These are phyloP conservation scores for Wallemia ichthyophaga DNA, from an alignment of 1,284 basidiomycete genomes.

Conservation along the genomic window DNA sequence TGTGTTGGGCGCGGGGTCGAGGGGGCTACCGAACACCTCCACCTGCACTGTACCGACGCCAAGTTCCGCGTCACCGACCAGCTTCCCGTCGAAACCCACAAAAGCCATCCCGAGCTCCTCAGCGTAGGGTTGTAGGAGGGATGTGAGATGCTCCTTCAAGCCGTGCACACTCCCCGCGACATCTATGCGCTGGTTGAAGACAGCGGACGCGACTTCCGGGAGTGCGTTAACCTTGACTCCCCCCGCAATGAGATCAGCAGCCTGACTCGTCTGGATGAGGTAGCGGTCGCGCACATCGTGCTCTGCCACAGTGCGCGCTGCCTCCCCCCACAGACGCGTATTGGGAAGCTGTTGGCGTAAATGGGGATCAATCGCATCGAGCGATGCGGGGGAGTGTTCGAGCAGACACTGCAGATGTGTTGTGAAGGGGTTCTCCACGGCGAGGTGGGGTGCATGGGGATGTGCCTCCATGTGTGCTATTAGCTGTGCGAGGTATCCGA, in stretches of 20 bases:
- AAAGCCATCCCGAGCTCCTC: conserved; percentile 24
- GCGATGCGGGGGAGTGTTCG: neutral
- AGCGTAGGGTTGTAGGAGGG: conserved; percentile 20
- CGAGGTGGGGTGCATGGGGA: conserved; percentile 18
- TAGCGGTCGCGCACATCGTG: neutral
- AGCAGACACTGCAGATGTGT: conserved; percentile 10
- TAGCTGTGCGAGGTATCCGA: conserved; percentile 29
- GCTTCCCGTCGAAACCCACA: conserved; percentile 20
- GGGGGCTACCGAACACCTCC: conserved; percentile 18
- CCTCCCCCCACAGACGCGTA: neutral
- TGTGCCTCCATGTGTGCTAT: conserved; percentile 26
- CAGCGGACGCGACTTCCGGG: conserved; percentile 25
- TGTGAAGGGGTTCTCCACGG: conserved; percentile 9
- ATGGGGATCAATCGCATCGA: neutral
- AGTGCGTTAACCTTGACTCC: conserved; percentile 37
- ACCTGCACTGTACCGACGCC: conserved; percentile 13
- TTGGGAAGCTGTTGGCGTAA: neutral
- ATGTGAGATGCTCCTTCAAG: conserved; percentile 19
- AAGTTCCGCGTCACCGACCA: conserved; percentile 15
- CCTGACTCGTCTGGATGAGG: conserved; percentile 33
- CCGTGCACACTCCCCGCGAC: conserved; percentile 21
- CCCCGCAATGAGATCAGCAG: conserved; percentile 31
- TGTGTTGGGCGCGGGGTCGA: conserved; percentile 27
- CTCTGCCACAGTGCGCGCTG: neutral
- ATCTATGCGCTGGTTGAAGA: conserved; percentile 31